phyloP scores from a whole-genome alignment of 2,329 filamentous ascomycete species.

The Dothidotthia symphoricarpi region DNA sequence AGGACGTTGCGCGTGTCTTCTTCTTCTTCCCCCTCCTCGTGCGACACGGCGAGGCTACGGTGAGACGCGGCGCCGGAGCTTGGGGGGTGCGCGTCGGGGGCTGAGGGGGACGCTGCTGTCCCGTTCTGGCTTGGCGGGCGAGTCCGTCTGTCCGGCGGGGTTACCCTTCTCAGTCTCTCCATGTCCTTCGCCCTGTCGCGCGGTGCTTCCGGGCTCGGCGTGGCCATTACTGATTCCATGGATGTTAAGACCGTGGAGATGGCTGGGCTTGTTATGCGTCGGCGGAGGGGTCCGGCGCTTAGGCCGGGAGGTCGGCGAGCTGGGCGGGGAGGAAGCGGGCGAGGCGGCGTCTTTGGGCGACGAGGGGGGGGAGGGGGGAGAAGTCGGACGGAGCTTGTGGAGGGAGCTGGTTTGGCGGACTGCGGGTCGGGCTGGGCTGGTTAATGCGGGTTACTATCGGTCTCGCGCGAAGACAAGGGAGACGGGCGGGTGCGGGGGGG shows the following conservation, averaged over 20 bases:
- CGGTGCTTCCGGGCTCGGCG: conserved; percentile 24
- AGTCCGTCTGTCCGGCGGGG: conserved; percentile 22
- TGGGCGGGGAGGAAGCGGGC: conserved; percentile 25
- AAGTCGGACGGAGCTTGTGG: conserved; percentile 30
- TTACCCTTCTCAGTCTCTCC: conserved; percentile 25
- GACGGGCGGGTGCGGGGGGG: conserved; percentile 10
- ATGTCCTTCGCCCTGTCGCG: conserved; percentile 23
- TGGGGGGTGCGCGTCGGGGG: conserved; percentile 36
- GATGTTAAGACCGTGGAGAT: conserved; percentile 36
- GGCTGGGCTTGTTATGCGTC: conserved; percentile 38
- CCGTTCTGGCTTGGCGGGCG: conserved; percentile 5
- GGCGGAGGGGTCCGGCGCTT: conserved; percentile 35
- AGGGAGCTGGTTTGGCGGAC: conserved; percentile 32
- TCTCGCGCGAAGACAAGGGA: conserved; percentile 14
- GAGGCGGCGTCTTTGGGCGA: conserved; percentile 24
- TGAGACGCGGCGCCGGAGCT: conserved; percentile 34
- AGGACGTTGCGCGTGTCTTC: conserved; percentile 2
- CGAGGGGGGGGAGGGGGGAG: conserved; percentile 33
- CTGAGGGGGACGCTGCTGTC: conserved; percentile 26
- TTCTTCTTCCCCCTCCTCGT: conserved; percentile 3
- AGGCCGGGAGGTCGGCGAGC: conserved; percentile 33
- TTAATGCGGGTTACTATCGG: conserved; percentile 39
- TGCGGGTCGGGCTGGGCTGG: conserved; percentile 32
- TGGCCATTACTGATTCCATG: conserved; percentile 32
- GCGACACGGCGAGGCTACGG: conserved; percentile 20